Evolutionary conservation across 495 filamentous ascomycete species (phyloP).

Genomic region (Penicillium riverlandense): DNA sequence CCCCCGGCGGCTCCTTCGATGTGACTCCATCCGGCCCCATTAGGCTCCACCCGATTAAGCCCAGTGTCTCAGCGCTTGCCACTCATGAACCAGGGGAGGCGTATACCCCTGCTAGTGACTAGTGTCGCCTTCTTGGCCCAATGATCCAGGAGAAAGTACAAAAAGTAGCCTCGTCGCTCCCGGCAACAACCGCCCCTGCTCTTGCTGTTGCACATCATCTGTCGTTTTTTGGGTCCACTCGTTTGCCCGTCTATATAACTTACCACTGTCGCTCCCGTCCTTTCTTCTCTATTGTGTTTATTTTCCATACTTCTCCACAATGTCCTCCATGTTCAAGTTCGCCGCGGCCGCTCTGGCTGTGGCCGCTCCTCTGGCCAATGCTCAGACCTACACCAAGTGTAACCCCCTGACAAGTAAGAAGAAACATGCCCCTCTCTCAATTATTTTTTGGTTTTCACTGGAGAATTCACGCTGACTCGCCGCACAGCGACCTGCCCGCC

Average conservation of each 20-base stretch:
- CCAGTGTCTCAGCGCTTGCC: neutral
- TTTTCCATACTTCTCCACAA: neutral
- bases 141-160: too few relatives aligned
- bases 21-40: conserved; percentile 3
- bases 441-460: neutral
- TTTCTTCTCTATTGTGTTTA: neutral
- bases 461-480: neutral
- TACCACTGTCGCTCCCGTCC: neutral
- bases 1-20: conserved; percentile 13
- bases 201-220: neutral
- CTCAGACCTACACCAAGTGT: conserved; percentile 42
- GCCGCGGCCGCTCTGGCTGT: conserved; percentile 28
- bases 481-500: conserved; percentile 43
- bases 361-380: conserved; percentile 26
- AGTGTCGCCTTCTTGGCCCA: too few relatives aligned
- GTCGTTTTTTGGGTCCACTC: conserved; percentile 2
- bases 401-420: conserved; percentile 26
- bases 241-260: neutral
- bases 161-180: neutral
- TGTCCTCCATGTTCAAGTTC: conserved; percentile 28
- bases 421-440: neutral
- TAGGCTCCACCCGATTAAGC: neutral
- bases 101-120: too few relatives aligned
- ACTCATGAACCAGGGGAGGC: neutral
- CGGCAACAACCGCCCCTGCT: too few relatives aligned